These are phyloP conservation scores for Sindora glabra DNA, from an alignment of 306 rosid genomes.

Conservation along the genomic window DNA sequence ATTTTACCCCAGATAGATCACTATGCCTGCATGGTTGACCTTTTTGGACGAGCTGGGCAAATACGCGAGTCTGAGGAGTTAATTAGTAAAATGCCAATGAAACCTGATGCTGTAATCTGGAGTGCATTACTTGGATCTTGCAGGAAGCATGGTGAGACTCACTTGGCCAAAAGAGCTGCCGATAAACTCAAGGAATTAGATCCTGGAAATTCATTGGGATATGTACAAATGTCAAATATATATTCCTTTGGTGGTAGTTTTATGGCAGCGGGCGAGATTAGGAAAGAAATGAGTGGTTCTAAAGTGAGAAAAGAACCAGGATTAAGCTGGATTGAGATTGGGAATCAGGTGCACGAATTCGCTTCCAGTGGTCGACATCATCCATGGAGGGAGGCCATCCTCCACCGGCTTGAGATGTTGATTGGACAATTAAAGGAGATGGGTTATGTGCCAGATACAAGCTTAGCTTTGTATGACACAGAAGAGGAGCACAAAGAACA, in stretches of 20 bases:
- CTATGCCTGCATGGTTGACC: conserved; percentile 88
- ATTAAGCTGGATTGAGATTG: conserved; percentile 75
- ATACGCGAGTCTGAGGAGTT: conserved; percentile 57
- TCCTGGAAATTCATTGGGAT: conserved; percentile 58
- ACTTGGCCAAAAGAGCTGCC: conserved; percentile 67
- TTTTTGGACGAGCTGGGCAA: conserved; percentile 75
- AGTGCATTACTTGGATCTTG: conserved; percentile 86
- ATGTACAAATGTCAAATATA: conserved; percentile 81
- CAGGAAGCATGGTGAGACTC: conserved; percentile 63
- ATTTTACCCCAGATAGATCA: conserved; percentile 63
- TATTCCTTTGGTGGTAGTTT: conserved; percentile 55
- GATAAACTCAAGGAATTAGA: conserved; percentile 57
- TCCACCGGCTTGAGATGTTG: conserved; percentile 47
- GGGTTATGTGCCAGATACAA: conserved; percentile 74
- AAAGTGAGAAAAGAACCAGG: conserved; percentile 83
- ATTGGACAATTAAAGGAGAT: conserved; percentile 57
- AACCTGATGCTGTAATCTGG: conserved; percentile 88
- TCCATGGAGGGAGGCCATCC: conserved; percentile 39
- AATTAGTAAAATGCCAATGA: conserved; percentile 61
- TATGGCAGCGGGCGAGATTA: conserved; percentile 46
- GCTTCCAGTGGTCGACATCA: conserved; percentile 63
- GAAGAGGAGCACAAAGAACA: conserved; percentile 83
- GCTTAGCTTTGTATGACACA: conserved; percentile 54
- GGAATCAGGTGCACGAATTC: conserved; percentile 74
- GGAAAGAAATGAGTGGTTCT: conserved; percentile 68